Conservation (phyloP, 169 alveolate species). For the Babesia bigemina region DNA sequence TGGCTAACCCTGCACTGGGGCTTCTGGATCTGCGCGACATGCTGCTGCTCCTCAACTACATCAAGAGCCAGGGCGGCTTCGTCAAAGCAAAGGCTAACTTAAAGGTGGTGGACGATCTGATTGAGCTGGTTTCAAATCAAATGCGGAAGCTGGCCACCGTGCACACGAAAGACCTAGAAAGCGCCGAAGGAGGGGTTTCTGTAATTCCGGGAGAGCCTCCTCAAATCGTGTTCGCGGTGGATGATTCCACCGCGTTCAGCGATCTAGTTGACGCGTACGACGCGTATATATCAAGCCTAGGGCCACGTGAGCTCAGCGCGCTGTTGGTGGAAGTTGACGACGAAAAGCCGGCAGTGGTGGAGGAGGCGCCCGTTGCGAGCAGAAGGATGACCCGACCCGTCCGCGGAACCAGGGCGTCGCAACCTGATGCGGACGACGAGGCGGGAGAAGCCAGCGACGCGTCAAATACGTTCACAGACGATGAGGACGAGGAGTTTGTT, state of each 20-base stretch:
- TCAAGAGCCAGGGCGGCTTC: slow-evolving; percentile 29
- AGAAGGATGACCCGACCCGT: slow-evolving; percentile 14
- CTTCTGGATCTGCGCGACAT: slow-evolving; percentile 48
- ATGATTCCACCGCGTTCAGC: slow-evolving; percentile 32
- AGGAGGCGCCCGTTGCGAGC: background rate
- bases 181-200: background rate
- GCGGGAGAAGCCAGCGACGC: background rate
- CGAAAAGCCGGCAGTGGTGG: background rate
- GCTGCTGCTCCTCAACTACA: slow-evolving; percentile 13
- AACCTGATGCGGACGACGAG: slow-evolving; percentile 4
- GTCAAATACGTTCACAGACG: background rate
- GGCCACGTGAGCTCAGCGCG: slow-evolving; percentile 13
- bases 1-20: slow-evolving; percentile 27
- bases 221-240: background rate
- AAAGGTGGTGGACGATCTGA: slow-evolving; percentile 12
- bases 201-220: slow-evolving; percentile 6
- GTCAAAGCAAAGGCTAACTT: slow-evolving; percentile 28
- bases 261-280: slow-evolving; percentile 53
- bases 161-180: background rate
- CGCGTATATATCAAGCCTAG: slow-evolving; percentile 35
- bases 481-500: slow-evolving; percentile 27
- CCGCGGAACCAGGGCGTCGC: background rate
- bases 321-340: slow-evolving; percentile 11
- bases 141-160: slow-evolving; percentile 22
- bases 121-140: slow-evolving; percentile 8